Evolutionary conservation across 352 stramenopile species (phyloP).

Genomic region (Phytophthora pini): DNA sequence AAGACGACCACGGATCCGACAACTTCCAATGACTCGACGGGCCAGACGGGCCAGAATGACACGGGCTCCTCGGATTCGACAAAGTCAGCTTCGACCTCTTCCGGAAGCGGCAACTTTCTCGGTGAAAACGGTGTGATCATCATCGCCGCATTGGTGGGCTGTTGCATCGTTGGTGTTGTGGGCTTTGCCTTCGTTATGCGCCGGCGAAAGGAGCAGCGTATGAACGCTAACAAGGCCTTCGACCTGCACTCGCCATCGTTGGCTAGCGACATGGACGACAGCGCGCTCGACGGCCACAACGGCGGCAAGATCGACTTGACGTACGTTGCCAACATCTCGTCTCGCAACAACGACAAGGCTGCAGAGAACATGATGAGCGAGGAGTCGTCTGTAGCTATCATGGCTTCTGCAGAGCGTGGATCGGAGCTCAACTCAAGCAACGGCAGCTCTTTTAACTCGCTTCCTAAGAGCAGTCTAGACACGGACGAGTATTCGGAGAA

Average conservation of each 20-base stretch:
- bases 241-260: conserved; percentile 35
- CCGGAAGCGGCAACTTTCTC: conserved; percentile 7
- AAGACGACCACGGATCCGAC: conserved; percentile 18
- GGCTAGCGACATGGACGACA: conserved; percentile 53
- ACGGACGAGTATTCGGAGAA: conserved; percentile 43
- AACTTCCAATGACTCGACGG: conserved; percentile 12
- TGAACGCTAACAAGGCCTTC: conserved; percentile 41
- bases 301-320: conserved; percentile 47
- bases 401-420: conserved; percentile 45
- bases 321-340: conserved; percentile 58
- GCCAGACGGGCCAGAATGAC: conserved; percentile 8
- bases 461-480: conserved; percentile 30
- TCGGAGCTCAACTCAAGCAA: conserved; percentile 53
- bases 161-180: conserved; percentile 46
- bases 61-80: conserved; percentile 12
- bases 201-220: conserved; percentile 44
- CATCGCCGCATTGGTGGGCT: conserved; percentile 44
- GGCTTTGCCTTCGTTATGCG: conserved; percentile 59
- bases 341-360: conserved; percentile 46
- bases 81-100: conserved; percentile 34
- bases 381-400: conserved; percentile 42
- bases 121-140: conserved; percentile 42
- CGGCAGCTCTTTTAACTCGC: conserved; percentile 27
- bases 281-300: conserved; percentile 25
- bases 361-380: conserved; percentile 42